Conservation (phyloP, 1,139 yeast genomes). For the Pichia sp. region DNA sequence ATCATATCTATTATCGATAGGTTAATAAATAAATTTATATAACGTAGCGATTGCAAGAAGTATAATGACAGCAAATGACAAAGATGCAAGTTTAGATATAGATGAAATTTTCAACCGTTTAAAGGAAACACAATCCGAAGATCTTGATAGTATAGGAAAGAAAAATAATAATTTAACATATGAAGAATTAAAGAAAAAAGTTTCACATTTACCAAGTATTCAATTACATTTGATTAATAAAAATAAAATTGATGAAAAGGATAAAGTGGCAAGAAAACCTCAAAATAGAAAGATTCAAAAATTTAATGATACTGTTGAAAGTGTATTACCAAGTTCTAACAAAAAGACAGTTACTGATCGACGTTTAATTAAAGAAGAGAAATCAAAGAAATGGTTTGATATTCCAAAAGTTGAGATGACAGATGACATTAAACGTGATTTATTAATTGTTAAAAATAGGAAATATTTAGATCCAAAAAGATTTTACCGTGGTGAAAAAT, state of each 20-base stretch:
- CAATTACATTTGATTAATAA: constrained; percentile 5
- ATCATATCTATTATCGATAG: too few species aligned
- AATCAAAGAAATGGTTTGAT: constrained; percentile 62
- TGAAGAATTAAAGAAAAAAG: constrained; percentile 23
- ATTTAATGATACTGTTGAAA: constrained; percentile 47
- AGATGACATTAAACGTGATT: constrained; percentile 65
- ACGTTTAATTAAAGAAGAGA: constrained; percentile 37
- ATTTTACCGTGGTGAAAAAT: constrained; percentile 84
- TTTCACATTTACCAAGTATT: constrained; percentile 21
- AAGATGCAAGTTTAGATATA: constrained; percentile 10
- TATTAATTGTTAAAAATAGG: constrained; percentile 75
- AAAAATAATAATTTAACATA: constrained; percentile 14
- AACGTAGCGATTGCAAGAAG: too few species aligned
- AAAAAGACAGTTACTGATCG: constrained; percentile 26
- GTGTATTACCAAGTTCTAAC: constrained; percentile 22
- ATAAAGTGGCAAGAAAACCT: not conserved
- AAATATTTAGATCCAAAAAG: constrained; percentile 92
- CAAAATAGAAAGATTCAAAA: constrained; percentile 15
- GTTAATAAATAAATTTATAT: too few species aligned
- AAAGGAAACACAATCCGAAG: constrained; percentile 6
- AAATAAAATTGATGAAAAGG: not conserved
- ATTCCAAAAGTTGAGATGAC: constrained; percentile 79
- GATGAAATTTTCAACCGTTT: constrained; percentile 27
- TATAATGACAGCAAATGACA: not conserved
- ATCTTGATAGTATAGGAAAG: not conserved